Base-by-base conservation (phyloP, 352 stramenopile genomes). In the Pythium utonaiense region DNA sequence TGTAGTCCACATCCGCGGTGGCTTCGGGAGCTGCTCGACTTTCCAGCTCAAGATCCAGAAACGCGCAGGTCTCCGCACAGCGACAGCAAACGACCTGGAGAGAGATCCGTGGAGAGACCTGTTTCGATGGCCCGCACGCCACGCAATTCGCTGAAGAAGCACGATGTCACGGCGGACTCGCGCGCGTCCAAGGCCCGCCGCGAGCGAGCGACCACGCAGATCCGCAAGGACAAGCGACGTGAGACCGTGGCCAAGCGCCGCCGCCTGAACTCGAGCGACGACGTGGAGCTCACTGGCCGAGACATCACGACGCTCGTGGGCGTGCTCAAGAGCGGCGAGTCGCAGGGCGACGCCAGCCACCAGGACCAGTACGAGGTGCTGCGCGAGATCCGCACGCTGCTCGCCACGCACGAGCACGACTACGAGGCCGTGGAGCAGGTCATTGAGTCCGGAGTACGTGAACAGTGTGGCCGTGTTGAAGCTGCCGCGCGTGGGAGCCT, bases 81-180 rank as follows among this genome's bases (percentile, higher is more conserved):
- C 28, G 5, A 9, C 28, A 33, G 28, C 28, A n/a, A n/a, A n/a
- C n/a, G n/a, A n/a, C n/a, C n/a, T n/a, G n/a, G n/a, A n/a, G n/a
- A n/a, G n/a, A n/a, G n/a, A n/a, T n/a, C n/a, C n/a, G n/a, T n/a
- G n/a, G n/a, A n/a, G n/a, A n/a, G n/a, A n/a, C n/a, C n/a, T n/a
- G n/a, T n/a, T n/a, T 13, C 13, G 9, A 68, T 68, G 61, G 49
- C 61, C 14, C 61, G 61, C 31, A 86, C 78, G 48, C 76, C 80
- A 17, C 80, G 78, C 60, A 83, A 71, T 53, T 91, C 81, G 64
- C 81, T 91, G 55, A 88, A 89, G 74, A 89, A 91, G 69, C 81
- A 91, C 72, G 77, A 91, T 63, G 69, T 70, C 2, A 56, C 75
- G 17, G 74, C 72, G 36, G 78, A 86, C 54, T 88, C 78, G 6